Evolutionary conservation across 352 stramenopile genomes (phyloP), one percentile per base, ranked within the genome.

Genomic region (Phytophthora macrochlamydospora): DNA sequence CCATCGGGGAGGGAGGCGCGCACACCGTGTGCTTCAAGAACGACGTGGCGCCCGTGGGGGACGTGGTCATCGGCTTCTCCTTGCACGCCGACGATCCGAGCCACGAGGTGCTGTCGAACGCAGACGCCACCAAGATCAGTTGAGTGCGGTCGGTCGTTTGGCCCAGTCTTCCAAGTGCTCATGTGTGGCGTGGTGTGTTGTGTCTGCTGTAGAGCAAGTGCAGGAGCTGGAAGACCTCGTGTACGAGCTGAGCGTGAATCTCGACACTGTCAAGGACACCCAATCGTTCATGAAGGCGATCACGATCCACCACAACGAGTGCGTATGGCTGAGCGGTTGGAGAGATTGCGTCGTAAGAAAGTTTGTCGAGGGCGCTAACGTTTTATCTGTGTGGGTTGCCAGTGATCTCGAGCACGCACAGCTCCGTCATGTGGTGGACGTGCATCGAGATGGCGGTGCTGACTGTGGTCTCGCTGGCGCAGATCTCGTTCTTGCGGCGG

Each of bases 121-220:
- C 88, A 12, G 88, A 96, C 59, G 86, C 88, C 30, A 89, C 88
- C 62, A 93, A 92, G 65, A 96, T 96, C 82, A 91, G 88, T 95
- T 77, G 75, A 78, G 82, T 90, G n/a, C 7, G 18, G 4, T 1
- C 51, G 30, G 40, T 12, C 53, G 28, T 11, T 4, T 51, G 14
- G 18, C 18, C 18, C 18, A 24, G 18, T 24, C 18, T 24, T 24
- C 18, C 18, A 24, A 24, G 18, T 24, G 18, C 18, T 24, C 18
- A 24, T 24, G 18, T 24, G 18, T 24, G 18, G 18, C 5, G 45
- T 51, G 31, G 24, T 56, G 12, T 54, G 35, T 50, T 18, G 12
- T 24, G 12, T 46, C 32, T 6, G 3, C 60, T 38, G 29, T 50
- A 95, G 88, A 93, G 53, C 88, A 96, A 85, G 83, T 92, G 42